Evolutionary conservation across 1,284 basidiomycete species (phyloP).

Genomic region (Pascua sp.): DNA sequence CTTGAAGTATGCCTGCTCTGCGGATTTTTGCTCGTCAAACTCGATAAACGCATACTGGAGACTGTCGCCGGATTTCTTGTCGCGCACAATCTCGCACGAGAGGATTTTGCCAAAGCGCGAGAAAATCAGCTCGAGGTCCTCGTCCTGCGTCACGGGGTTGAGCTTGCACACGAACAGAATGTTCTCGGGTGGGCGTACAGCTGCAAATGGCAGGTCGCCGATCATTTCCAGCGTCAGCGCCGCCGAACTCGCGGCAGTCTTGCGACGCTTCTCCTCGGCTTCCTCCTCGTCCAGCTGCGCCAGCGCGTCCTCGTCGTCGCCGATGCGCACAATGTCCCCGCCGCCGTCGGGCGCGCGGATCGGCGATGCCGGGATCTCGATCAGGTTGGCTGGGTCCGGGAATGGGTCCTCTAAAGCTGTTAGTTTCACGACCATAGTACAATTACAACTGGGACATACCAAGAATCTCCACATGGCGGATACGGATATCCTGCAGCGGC

Average conservation of each 20-base stretch:
- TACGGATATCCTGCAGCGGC: slow-evolving; percentile 88
- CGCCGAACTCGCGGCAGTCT: slow-evolving; percentile 82
- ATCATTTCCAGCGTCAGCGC: slow-evolving; percentile 99
- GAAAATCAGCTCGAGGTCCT: slow-evolving; percentile 96
- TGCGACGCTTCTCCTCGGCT: slow-evolving; percentile 70
- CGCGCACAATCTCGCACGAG: slow-evolving; percentile 94
- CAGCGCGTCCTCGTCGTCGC: slow-evolving; percentile 83
- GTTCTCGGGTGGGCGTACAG: slow-evolving; percentile 96
- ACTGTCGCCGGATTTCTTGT: slow-evolving; percentile 92
- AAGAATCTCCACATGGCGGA: slow-evolving; percentile 86
- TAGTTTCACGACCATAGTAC: neutral
- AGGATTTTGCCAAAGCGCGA: slow-evolving; percentile 91
- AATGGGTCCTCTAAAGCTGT: slow-evolving; percentile 79
- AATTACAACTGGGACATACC: slow-evolving; percentile 55
- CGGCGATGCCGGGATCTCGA: slow-evolving; percentile 65
- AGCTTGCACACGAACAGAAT: slow-evolving; percentile 98
- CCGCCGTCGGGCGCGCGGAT: slow-evolving; percentile 69
- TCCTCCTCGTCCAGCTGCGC: slow-evolving; percentile 64
- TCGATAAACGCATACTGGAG: slow-evolving; percentile 99
- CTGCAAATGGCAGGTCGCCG: slow-evolving; percentile 95
- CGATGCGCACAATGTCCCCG: slow-evolving; percentile 63
- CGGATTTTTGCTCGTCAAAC: slow-evolving; percentile 87
- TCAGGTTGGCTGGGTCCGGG: slow-evolving; percentile 72
- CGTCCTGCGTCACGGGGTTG: slow-evolving; percentile 90
- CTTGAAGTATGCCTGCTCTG: slow-evolving; percentile 98